Percentiles rank a stretch among this genome's conserved stretches.
phyloP scores from a whole-genome alignment of 176 grass and related monocot genomes.

The Thalia dealbata region DNA sequence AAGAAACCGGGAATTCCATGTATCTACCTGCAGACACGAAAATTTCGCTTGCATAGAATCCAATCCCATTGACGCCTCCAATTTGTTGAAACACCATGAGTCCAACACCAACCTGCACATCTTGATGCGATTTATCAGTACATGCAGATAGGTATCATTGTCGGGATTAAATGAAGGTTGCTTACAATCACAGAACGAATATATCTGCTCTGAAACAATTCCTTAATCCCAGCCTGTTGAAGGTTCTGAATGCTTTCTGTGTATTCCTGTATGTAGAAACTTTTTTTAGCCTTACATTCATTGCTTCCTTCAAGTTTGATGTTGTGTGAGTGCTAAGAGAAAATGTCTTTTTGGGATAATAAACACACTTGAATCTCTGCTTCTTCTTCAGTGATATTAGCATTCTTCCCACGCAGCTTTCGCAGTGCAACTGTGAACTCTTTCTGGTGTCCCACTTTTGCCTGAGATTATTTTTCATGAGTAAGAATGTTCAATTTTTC shows the following conservation, averaged over 20 bases:
- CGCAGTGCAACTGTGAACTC: constrained; percentile 53
- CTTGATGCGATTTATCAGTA: constrained; percentile 4
- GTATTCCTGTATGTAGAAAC: constrained; percentile 38
- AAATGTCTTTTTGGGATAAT: neutral
- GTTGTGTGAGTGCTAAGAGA: neutral
- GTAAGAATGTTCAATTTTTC: neutral
- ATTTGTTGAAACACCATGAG: constrained; percentile 70
- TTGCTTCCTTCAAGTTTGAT: constrained; percentile 5
- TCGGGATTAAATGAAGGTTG: neutral
- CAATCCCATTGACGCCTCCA: constrained; percentile 51
- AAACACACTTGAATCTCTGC: constrained; percentile 54
- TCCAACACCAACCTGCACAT: constrained; percentile 45
- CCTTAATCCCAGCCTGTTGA: constrained; percentile 32
- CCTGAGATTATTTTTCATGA: constrained; percentile 28
- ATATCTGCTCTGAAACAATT: constrained; percentile 54
- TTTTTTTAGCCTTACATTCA: neutral
- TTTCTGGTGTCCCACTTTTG: constrained; percentile 42
- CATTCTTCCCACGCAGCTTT: constrained; percentile 39
- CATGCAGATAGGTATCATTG: neutral
- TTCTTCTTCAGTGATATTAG: constrained; percentile 44
- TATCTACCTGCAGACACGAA: constrained; percentile 57
- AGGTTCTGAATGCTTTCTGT: constrained; percentile 40
- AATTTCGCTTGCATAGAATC: constrained; percentile 53
- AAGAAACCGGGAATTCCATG: neutral
- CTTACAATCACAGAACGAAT: constrained; percentile 56